Conservation (phyloP, 2,329 filamentous ascomycete genomes). For the Neonectria neomacrospora region DNA sequence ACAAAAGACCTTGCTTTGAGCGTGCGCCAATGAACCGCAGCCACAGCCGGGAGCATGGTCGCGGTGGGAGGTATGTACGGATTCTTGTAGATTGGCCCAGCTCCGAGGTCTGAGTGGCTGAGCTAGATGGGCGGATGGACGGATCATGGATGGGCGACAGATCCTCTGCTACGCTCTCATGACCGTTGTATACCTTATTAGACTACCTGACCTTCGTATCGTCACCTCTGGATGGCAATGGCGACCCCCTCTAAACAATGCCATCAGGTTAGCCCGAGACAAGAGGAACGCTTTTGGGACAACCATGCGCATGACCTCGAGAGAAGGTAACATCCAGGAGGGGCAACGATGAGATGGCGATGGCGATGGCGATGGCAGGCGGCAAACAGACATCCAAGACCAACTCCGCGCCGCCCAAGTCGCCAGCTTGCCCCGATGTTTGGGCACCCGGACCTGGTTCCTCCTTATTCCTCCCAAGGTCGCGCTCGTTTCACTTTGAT, state of each 20-base stretch:
- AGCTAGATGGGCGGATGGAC: slow-evolving; percentile 18
- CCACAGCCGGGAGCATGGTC: not conserved
- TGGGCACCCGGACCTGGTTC: slow-evolving; percentile 32
- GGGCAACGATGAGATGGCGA: slow-evolving; percentile 18
- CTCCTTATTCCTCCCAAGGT: slow-evolving; percentile 35
- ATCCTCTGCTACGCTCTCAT: slow-evolving; percentile 13
- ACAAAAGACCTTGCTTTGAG: slow-evolving; percentile 16
- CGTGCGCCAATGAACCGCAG: slow-evolving; percentile 16
- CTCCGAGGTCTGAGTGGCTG: slow-evolving; percentile 20
- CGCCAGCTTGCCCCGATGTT: slow-evolving; percentile 21
- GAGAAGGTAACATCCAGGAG: slow-evolving; percentile 23
- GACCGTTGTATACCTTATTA: not conserved
- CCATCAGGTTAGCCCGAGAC: slow-evolving; percentile 7
- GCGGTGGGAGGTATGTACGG: slow-evolving; percentile 20
- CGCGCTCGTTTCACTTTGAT: slow-evolving; percentile 42
- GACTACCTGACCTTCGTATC: not conserved
- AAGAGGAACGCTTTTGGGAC: slow-evolving; percentile 4
- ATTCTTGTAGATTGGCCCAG: slow-evolving; percentile 14
- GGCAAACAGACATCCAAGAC: slow-evolving; percentile 5
- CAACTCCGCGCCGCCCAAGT: slow-evolving; percentile 17
- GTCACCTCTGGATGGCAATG: not conserved
- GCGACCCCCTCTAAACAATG: slow-evolving; percentile 7
- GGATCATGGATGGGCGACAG: slow-evolving; percentile 15
- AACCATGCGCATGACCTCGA: slow-evolving; percentile 15
- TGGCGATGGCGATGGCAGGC: slow-evolving; percentile 13